Evolutionary conservation across 768 basidiomycete genomes (phyloP), one percentile per base, ranked within the genome.

Genomic region (Coprinellus aureogranulatus): DNA sequence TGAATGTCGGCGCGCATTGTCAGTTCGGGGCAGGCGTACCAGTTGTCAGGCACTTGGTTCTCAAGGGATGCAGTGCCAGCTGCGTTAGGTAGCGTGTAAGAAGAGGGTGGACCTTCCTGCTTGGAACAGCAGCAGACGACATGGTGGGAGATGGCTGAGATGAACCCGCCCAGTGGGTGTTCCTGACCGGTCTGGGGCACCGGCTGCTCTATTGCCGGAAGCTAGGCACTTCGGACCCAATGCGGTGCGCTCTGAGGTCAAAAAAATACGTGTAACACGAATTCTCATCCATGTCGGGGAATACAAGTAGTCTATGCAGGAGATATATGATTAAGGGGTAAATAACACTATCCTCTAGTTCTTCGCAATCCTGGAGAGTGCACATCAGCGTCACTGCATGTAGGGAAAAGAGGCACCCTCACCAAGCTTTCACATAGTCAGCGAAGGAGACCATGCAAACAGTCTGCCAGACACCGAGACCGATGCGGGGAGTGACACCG

Each of bases 401-500:
- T 11, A 12, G 46, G 20, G 37, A 14, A 14, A 3, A 26, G 54
- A 34, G 23, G 3, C 23, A 59, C 37, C 66, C 81, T 34, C 61
- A 89, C 89, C 92, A 94, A 56, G 76, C 80, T 72, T 94, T 96
- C 62, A 98, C 94, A 68, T 94, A 94, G 75, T 98, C 95, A 20
- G 95, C 94, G 62, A 98, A 89, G 22, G 92, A 94, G 64, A 98
- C 96, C 96, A 99, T 99, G 81, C 97, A 99, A 64, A 98, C 81
- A 6, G 94, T 97, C 75, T 97, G 94, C 94, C 94, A 97, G 69
- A 96, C 83, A 59, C 96, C 94, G 59, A 99, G 85, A 61, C 86
- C 97, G 66, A 99, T 92, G 58, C 97, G 92, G 58, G 97, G 97
- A 0, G 94, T 92, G 22, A 99, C 96, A 65, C 97, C 97, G 49